These are phyloP conservation scores for Salinomyces thailandicus DNA, from an alignment of 2,329 filamentous ascomycete species.

Conservation along the genomic window DNA sequence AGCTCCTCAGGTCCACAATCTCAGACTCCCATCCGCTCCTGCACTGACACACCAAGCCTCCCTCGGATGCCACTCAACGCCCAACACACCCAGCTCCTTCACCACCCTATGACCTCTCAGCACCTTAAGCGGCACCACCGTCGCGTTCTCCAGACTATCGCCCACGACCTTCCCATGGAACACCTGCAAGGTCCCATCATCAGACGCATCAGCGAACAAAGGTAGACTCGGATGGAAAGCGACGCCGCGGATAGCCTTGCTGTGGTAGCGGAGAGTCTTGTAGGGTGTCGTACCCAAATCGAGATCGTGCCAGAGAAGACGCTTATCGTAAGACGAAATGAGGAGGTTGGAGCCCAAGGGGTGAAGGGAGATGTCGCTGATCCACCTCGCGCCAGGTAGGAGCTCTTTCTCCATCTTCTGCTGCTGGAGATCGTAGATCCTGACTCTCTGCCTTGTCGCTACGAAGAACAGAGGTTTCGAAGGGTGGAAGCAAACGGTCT, in stretches of 20 bases:
- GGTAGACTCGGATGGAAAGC: slow-evolving; percentile 70
- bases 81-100: slow-evolving; percentile 78
- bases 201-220: slow-evolving; percentile 87
- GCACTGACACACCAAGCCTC: slow-evolving; percentile 93
- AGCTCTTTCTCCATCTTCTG: slow-evolving; percentile 89
- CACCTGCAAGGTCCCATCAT: slow-evolving; percentile 88
- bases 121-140: slow-evolving; percentile 91
- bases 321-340: slow-evolving; percentile 86
- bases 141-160: slow-evolving; percentile 92
- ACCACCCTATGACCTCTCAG: slow-evolving; percentile 81
- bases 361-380: slow-evolving; percentile 88
- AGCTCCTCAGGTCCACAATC: slow-evolving; percentile 62
- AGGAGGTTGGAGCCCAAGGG: slow-evolving; percentile 88
- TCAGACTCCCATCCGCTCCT: slow-evolving; percentile 84
- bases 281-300: slow-evolving; percentile 84
- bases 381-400: slow-evolving; percentile 88
- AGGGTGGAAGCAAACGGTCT: slow-evolving; percentile 90
- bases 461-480: slow-evolving; percentile 90
- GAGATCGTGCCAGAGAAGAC: slow-evolving; percentile 91
- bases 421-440: slow-evolving; percentile 84
- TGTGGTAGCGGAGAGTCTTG: slow-evolving; percentile 93
- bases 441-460: slow-evolving; percentile 84
- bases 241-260: slow-evolving; percentile 80
- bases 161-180: slow-evolving; percentile 95
- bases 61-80: slow-evolving; percentile 88